phyloP scores from a whole-genome alignment of 805 yeast species.

The Cyberlindnera mississippiensis region DNA sequence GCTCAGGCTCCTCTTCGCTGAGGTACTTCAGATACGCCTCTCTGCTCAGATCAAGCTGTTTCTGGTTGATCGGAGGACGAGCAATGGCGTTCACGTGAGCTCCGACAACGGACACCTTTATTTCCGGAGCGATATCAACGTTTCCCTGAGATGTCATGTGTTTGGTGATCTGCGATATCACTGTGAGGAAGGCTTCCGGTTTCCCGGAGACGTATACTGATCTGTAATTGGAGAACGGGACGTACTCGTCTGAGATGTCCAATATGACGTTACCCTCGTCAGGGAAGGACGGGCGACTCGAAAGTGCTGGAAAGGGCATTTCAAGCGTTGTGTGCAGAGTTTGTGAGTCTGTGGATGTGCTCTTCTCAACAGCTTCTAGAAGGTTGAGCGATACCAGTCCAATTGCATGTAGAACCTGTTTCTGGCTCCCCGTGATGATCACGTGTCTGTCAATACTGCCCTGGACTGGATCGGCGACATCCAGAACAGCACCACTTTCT shows the following conservation, averaged over 20 bases:
- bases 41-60: conserved; percentile 11
- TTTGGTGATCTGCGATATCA: not conserved
- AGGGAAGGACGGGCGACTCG: not conserved
- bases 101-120: conserved; percentile 11
- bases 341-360: not conserved
- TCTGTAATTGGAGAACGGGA: conserved; percentile 19
- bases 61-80: conserved; percentile 14
- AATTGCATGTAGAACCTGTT: conserved; percentile 3
- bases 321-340: conserved; percentile 1
- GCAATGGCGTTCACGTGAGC: not conserved
- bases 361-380: not conserved
- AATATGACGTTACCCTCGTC: conserved; percentile 3
- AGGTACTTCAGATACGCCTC: conserved; percentile 6
- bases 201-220: conserved; percentile 5
- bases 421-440: conserved; percentile 9
- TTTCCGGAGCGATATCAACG: conserved; percentile 5
- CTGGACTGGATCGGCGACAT: conserved; percentile 9
- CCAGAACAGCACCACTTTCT: conserved; percentile 5
- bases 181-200: not conserved
- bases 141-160: not conserved
- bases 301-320: not conserved
- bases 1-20: conserved; percentile 4
- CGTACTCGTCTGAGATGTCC: conserved; percentile 12
- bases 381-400: conserved; percentile 1
- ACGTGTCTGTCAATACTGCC: conserved; percentile 16